A percentile compares a stretch with the other conserved stretches of the same genome.
phyloP scores from a whole-genome alignment of 1,139 yeast species.

The Diutina neorugosa region DNA sequence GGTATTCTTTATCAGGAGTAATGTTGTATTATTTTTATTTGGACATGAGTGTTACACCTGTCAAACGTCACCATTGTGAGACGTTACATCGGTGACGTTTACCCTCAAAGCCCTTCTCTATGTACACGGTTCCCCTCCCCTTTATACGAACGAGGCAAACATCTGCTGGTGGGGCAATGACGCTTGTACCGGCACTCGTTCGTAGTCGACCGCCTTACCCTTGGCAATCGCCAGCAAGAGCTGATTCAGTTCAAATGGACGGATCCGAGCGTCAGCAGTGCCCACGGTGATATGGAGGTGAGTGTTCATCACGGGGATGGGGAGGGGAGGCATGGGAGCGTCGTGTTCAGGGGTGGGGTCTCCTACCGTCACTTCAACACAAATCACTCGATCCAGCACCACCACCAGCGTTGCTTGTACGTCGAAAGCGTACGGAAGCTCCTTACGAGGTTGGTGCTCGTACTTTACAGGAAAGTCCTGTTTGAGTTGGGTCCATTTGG shows the following conservation, averaged over 20 bases:
- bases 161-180: background rate
- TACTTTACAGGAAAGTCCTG: slow-evolving; percentile 8
- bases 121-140: background rate
- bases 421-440: slow-evolving; percentile 21
- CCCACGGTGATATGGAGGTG: slow-evolving; percentile 73
- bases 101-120: too few species aligned
- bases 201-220: background rate
- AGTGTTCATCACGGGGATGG: slow-evolving; percentile 25
- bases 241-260: slow-evolving; percentile 2
- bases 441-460: background rate
- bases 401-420: slow-evolving; percentile 35
- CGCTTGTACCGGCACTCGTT: background rate
- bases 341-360: slow-evolving; percentile 8
- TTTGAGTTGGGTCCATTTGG: slow-evolving; percentile 9
- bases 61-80: too few species aligned
- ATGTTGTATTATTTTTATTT: too few species aligned
- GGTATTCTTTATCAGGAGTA: too few species aligned
- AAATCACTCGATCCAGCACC: slow-evolving; percentile 36
- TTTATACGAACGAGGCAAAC: slow-evolving; percentile 1
- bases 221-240: background rate
- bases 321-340: slow-evolving; percentile 11
- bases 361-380: slow-evolving; percentile 33
- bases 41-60: too few species aligned
- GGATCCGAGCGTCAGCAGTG: slow-evolving; percentile 20
- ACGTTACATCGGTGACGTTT: too few species aligned